Evolutionary conservation across 805 yeast genomes (phyloP), one percentile per base, ranked within the genome.

Genomic region (Tanozyma kutaoensis): DNA sequence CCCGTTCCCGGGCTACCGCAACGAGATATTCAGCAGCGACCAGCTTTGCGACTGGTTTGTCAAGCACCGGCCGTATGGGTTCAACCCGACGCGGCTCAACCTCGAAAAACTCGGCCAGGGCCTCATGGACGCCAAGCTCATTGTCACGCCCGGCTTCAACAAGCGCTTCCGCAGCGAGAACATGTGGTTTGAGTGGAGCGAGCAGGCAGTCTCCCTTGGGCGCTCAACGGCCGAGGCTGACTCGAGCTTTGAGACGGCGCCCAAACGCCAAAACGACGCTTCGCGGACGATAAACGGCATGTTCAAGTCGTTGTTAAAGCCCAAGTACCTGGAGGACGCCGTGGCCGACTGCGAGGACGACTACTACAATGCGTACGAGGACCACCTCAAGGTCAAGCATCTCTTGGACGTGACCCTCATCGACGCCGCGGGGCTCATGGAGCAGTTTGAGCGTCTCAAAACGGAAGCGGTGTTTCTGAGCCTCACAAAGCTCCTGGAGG

Each of bases 131-230:
- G 34, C 40, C 29, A 55, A 49, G 28, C 34, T 59, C 8, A 33
- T 58, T 5, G 32, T 39, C 1, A 50, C 53, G 2, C 47, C 56
- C 3, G 51, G 55, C 3, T 38, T 58, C 23, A 40, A 48, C 5
- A 49, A 39, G 29, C 55, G 54, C 34, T 60, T 60, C 35, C 55
- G 40, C 28, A 52, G 58, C 29, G 62, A 57, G 29, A 55, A 53
- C 3, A 48, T 55, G 57, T 58, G 63, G 63, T 55, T 56, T 25
- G 66, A 60, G 35, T 59, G 65, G 65, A 40, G 59, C 1, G 58
- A 52, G 14, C 30, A 44, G 24, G 55, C 62, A 5, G 14, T 39
- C 3, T 39, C 28, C 14, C 32, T 41, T 3, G 21, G 19, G 20
- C 10, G 20, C 9, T 8, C 8, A 8, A 17, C 8, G 9, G 10